Evolutionary conservation across 345 rosid genomes (phyloP), one percentile per base, ranked within the genome.

Genomic region (Linum trigynum): DNA sequence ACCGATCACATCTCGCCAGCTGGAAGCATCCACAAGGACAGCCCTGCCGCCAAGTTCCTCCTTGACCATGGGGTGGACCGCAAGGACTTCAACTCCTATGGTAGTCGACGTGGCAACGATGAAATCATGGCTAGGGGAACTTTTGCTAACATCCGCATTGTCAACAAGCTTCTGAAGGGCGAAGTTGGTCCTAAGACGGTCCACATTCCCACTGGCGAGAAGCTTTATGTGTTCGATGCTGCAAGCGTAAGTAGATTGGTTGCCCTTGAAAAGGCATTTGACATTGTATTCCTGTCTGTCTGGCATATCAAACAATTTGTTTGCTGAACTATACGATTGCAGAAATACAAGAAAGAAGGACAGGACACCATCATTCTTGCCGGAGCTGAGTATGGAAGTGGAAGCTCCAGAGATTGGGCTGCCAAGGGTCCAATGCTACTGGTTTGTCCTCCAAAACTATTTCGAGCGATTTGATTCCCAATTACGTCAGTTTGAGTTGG

Each of bases 321-420:
- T 4, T 43, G 10, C 53, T 48, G 53, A 48, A 48, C 53, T 48
- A 48, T 61, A 14, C 42, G 38, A 48, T 76, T 74, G 71, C 89
- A 94, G 97, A 94, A 71, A 70, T 94, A 94, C 91, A 94, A 86
- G 76, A 56, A 39, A 38, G 82, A 84, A 38, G 95, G 97, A 32
- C 83, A 79, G 7, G 91, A 79, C 73, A 91, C 99, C 72, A 83
- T 94, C 64, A 71, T 94, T 67, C 75, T 94, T 62, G 99, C 99
- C 74, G 97, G 99, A 75, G 95, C 97, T 1, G 99, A 94, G 74
- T 94, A 94, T 62, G 97, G 97, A 76, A 94, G 99, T 69, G 99
- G 99, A 81, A 94, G 99, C 80, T 94, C 99, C 35, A 83, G 99
- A 66, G 99, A 94, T 80, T 94, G 99, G 99, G 99, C 99, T 72